A percentile compares a stretch with the other conserved stretches of the same genome.
Conservation (phyloP, 768 basidiomycete species). For the Mycena chlorophos region DNA sequence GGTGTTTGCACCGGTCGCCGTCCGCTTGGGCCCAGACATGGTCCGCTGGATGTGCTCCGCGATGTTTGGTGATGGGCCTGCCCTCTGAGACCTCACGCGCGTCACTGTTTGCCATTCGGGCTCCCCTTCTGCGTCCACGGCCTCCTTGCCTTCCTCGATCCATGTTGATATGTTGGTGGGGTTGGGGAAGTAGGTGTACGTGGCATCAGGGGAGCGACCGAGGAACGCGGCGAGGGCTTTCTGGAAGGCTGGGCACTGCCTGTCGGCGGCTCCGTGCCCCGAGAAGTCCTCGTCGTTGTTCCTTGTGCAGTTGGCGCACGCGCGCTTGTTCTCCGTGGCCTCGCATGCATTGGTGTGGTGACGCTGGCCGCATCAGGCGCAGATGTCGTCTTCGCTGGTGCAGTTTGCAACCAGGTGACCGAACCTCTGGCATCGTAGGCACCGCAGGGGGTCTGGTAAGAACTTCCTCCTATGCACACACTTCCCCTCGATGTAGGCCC, state of each 20-base stretch:
- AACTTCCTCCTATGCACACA: background rate
- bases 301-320: background rate
- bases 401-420: background rate
- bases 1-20: background rate
- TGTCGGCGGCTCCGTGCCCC: background rate
- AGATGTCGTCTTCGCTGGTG: background rate
- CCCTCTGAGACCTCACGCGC: background rate
- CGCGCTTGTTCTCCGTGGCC: background rate
- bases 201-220: background rate
- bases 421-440: background rate
- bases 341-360: background rate
- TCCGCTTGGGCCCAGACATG: background rate
- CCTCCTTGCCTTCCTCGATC: background rate
- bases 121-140: background rate
- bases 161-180: background rate
- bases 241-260: background rate
- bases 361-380: background rate
- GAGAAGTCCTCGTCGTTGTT: background rate
- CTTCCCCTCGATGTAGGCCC: background rate
- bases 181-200: background rate
- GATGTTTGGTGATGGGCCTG: background rate
- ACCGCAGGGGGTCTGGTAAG: background rate
- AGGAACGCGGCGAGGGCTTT: background rate
- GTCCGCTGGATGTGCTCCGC: background rate
- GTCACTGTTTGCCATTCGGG: background rate